Base-by-base conservation (phyloP, 73 alveolate species). In the Durusdinium trenchii region DNA sequence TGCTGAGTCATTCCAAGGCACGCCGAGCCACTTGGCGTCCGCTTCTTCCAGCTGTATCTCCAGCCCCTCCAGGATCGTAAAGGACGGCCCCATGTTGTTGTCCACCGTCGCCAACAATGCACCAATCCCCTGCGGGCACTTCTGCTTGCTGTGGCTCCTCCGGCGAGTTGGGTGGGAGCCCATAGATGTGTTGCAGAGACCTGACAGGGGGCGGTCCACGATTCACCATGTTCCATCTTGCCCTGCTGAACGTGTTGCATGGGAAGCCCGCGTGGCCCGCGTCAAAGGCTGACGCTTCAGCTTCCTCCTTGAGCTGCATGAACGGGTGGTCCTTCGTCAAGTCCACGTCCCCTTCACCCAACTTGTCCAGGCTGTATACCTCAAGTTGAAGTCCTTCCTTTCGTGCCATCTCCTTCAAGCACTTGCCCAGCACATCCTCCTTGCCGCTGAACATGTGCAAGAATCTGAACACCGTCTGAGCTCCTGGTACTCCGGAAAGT, bases 261-360 rank as follows among this genome's bases (percentile, higher is more conserved):
- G 96, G 96, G 73, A 64, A 89, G 3, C 96, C 96, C 0, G 75
- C 42, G 20, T 89, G 96, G 46, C 20, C 46, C 1, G 54, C 96
- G 0, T 89, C 57, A 35, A 32, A 89, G n/a, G 40, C 42, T 32
- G 86, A 84, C 0, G 40, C 2, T 32, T 4, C 2, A 20, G 64
- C 91, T 46, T 81, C 51, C 69, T 47, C 47, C 23, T 9, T 30
- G 35, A 47, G n/a, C 51, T 6, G 5, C 0, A 26, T 32, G 1
- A 9, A 26, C 3, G 46, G 42, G 6, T 1, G 0, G 48, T 6
- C 32, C 7, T 32, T 23, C 9, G 35, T 1, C 28, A 85, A 61
- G 62, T 85, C 82, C 2, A 52, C 35, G 4, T 43, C 81, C n/a
- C 7, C 18, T 45, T 36, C 35, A 2, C 1, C 23, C 84, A 38